A percentile compares a stretch with the other conserved stretches of the same genome.
phyloP scores from a whole-genome alignment of 2,329 filamentous ascomycete genomes.

The Fusarium coicis region DNA sequence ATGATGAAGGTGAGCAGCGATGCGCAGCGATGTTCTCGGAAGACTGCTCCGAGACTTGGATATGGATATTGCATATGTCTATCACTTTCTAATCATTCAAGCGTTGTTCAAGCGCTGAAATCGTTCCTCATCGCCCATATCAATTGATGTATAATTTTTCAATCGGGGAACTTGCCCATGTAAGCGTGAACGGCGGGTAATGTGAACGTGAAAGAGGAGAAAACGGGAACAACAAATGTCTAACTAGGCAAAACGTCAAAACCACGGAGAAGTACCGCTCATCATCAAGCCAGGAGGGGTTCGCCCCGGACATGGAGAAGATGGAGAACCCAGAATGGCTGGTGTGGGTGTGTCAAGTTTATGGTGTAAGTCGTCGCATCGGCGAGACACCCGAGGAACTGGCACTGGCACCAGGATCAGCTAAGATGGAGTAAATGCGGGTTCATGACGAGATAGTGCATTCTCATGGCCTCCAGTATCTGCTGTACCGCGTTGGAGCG shows the following conservation, averaged over 20 bases:
- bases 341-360: constrained; percentile 21
- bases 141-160: constrained; percentile 6
- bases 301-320: constrained; percentile 24
- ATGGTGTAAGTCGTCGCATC: constrained; percentile 21
- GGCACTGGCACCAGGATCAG: constrained; percentile 39
- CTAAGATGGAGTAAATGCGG: constrained; percentile 27
- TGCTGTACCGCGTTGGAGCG: constrained; percentile 1
- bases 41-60: constrained; percentile 23
- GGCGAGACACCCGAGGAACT: constrained; percentile 37
- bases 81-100: neutral
- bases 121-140: neutral
- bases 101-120: neutral
- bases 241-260: constrained; percentile 9
- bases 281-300: constrained; percentile 25
- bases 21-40: constrained; percentile 21
- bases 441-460: constrained; percentile 33
- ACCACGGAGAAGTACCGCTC: constrained; percentile 7
- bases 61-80: neutral
- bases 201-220: constrained; percentile 19
- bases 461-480: neutral
- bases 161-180: neutral
- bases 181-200: neutral
- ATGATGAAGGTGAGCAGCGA: constrained; percentile 14
- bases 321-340: constrained; percentile 29
- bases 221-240: constrained; percentile 12